Evolutionary conservation across 1,284 basidiomycete genomes (phyloP).

Genomic region (Phellinidium pouzarii): DNA sequence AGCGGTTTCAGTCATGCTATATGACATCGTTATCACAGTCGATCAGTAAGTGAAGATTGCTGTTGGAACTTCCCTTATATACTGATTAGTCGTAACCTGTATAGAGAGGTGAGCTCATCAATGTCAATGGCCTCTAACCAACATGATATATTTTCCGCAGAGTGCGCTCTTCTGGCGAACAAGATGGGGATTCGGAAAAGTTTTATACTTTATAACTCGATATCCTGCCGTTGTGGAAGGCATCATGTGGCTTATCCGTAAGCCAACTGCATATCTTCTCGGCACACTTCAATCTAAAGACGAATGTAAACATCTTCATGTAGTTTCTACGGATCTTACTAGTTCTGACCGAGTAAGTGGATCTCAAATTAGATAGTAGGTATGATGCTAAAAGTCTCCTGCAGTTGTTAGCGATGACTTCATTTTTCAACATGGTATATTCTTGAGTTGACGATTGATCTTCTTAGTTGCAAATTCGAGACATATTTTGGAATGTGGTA

Average conservation of each 20-base stretch:
- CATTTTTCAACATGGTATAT: not conserved
- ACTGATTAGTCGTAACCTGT: not conserved
- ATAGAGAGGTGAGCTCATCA: not conserved
- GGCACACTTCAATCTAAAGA: not conserved
- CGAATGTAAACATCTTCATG: not conserved
- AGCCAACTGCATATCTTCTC: not conserved
- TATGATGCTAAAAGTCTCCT: not conserved
- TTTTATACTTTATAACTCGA: constrained; percentile 4
- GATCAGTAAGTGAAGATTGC: constrained; percentile 1
- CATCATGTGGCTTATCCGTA: constrained; percentile 5
- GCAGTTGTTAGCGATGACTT: constrained; percentile 1
- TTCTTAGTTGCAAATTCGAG: constrained; percentile 7
- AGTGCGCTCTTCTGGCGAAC: constrained; percentile 2
- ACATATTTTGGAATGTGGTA: constrained; percentile 3
- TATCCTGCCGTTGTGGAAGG: constrained; percentile 11
- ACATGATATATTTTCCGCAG: not conserved
- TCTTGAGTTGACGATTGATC: not conserved
- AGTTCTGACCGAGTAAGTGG: constrained; percentile 3
- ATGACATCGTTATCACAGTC: constrained; percentile 11
- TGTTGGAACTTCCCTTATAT: no score
- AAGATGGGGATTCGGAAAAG: constrained; percentile 9
- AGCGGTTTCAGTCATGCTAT: constrained; percentile 3
- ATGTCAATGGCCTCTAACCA: not conserved
- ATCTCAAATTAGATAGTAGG: not conserved
- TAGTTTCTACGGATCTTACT: constrained; percentile 1